phyloP scores from a whole-genome alignment of 139 green algal species.

The Astrephomene gubernaculifera region DNA sequence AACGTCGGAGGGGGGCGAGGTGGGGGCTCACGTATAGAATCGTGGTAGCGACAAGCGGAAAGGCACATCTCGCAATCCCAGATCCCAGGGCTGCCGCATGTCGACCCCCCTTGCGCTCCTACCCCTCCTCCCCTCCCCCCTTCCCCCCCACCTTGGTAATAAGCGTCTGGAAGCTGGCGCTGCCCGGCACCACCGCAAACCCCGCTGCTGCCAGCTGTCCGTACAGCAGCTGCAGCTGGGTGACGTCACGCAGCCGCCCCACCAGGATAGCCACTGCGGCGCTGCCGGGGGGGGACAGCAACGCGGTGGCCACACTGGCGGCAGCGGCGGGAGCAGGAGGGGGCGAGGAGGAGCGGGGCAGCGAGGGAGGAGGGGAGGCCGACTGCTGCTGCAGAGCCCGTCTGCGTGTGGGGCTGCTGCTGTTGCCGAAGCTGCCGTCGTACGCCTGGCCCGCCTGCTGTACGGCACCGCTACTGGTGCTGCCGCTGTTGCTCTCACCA shows the following conservation, averaged over 20 bases:
- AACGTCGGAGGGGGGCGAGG: not conserved
- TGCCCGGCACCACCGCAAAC: not conserved
- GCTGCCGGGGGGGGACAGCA: not conserved
- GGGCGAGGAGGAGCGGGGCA: not conserved
- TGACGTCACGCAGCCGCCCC: not conserved
- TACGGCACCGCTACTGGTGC: not conserved
- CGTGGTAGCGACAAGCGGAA: not conserved
- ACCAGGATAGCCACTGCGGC: not conserved
- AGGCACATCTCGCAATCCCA: not conserved
- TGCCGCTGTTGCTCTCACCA: no score
- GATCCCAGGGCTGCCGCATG: not conserved
- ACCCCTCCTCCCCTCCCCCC: not conserved
- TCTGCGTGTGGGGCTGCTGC: not conserved
- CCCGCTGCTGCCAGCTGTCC: not conserved
- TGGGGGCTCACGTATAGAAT: not conserved
- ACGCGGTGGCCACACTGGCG: not conserved
- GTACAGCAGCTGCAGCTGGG: not conserved
- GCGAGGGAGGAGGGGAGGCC: not conserved
- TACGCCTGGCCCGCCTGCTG: conserved; percentile 7
- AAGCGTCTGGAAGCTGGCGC: not conserved
- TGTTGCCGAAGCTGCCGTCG: not conserved
- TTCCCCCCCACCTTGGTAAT: not conserved
- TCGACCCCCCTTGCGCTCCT: not conserved
- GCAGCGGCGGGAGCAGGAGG: not conserved
- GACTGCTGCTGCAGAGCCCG: not conserved